These are phyloP conservation scores for Ehretia macrophylla DNA, from an alignment of 257 asterid species.

Conservation along the genomic window DNA sequence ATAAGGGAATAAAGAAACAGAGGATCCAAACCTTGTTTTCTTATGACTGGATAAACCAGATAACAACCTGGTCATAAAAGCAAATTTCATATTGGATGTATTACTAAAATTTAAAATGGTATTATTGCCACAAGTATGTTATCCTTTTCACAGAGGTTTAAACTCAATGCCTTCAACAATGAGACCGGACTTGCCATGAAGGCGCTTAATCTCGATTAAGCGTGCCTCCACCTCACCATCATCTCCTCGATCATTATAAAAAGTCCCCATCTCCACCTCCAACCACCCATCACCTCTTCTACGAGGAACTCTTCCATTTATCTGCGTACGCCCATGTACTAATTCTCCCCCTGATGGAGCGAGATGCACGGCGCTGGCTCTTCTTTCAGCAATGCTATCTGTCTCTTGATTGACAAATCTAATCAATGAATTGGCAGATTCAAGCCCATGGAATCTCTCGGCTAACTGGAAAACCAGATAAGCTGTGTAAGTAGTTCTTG, in stretches of 20 bases:
- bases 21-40: too few relatives aligned
- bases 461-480: conserved; percentile 24
- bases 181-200: conserved; percentile 6
- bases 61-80: too few relatives aligned
- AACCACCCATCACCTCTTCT: conserved; percentile 15
- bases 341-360: too few relatives aligned
- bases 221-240: conserved; percentile 11
- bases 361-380: not conserved
- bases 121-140: not conserved
- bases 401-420: conserved; percentile 14
- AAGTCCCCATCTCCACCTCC: conserved; percentile 17
- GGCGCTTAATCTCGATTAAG: not conserved
- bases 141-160: not conserved
- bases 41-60: too few relatives aligned
- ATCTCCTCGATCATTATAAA: conserved; percentile 9
- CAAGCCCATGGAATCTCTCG: conserved; percentile 13
- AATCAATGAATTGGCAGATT: conserved; percentile 8
- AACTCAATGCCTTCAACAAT: conserved; percentile 35
- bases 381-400: conserved; percentile 10
- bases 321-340: too few relatives aligned
- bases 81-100: too few relatives aligned
- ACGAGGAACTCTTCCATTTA: too few relatives aligned
- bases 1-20: too few relatives aligned
- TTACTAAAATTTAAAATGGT: too few relatives aligned
- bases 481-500: conserved; percentile 19